Evolutionary conservation across 768 basidiomycete species (phyloP).

Genomic region (Coprinellus micaceus): DNA sequence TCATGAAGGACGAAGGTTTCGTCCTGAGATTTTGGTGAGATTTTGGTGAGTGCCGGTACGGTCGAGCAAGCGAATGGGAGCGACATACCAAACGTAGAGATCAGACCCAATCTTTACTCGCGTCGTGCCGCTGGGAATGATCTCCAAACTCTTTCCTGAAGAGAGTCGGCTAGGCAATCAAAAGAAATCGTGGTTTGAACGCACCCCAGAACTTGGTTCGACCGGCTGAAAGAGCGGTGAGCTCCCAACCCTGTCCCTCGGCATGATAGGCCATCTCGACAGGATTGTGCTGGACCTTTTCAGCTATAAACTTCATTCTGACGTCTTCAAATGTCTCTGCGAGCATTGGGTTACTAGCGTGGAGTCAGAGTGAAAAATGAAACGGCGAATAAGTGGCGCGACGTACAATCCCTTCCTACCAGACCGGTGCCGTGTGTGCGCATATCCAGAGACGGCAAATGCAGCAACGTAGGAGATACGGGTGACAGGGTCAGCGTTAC

Average conservation of each 20-base stretch:
- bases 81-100: slow-evolving; percentile 56
- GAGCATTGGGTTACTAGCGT: slow-evolving; percentile 88
- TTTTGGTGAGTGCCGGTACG: not conserved
- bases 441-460: slow-evolving; percentile 82
- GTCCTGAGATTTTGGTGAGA: slow-evolving; percentile 45
- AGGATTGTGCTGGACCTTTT: slow-evolving; percentile 85
- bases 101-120: slow-evolving; percentile 65
- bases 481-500: slow-evolving; percentile 53
- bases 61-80: not conserved
- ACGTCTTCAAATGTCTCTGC: slow-evolving; percentile 84
- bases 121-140: slow-evolving; percentile 74
- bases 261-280: slow-evolving; percentile 84
- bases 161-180: not conserved
- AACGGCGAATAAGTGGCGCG: not conserved
- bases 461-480: slow-evolving; percentile 77
- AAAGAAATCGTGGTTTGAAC: too few relatives aligned
- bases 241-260: slow-evolving; percentile 72
- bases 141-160: slow-evolving; percentile 83
- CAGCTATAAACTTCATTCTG: slow-evolving; percentile 78
- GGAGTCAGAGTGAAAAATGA: too few relatives aligned
- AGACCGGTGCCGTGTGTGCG: slow-evolving; percentile 74
- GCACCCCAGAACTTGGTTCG: slow-evolving; percentile 90
- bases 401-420: slow-evolving; percentile 86
- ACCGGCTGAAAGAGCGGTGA: slow-evolving; percentile 72
- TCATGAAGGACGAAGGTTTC: slow-evolving; percentile 83